Base-by-base conservation (phyloP, 169 alveolate genomes). In the Cryptosporidium tyzzeri region DNA sequence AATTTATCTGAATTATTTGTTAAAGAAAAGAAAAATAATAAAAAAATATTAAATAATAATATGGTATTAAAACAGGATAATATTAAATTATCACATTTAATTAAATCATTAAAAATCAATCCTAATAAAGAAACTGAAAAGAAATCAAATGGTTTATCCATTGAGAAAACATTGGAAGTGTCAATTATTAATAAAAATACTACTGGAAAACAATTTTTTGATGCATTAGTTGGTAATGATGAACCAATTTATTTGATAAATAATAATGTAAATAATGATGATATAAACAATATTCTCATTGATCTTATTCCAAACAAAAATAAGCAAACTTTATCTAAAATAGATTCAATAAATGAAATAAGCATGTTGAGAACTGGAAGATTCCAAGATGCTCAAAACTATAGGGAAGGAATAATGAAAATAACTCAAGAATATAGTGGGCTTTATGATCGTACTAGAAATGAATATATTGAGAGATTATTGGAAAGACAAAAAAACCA, bases 361-460 rank as follows among this genome's bases (percentile, higher is more conserved):
- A 44, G 80, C 14, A 23, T 65, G 69, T 35, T 80, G 33, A 69
- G 89, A n/a, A 80, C 73, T 21, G 89, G 89, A 44, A 80, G 89
- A 1, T 62, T 59, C 39, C 73, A 80, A 44, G 89, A 80, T 62
- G 89, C 89, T 16, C 89, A 80, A 59, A 80, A 80, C 37, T 80
- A 80, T 33, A 37, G 89, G 29, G 89, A 80, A 26, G 89, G 89
- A 45, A 80, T 80, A 21, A 45, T 80, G 89, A 80, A 80, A 80
- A 80, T 80, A 62, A 80, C 89, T 9, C 89, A 80, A 21, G 89
- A 80, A 62, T 80, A 80, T 65, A 80, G 29, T 62, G 89, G 89
- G 0, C 65, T 80, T 3, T 65, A 80, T 65, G 89, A 80, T 41
- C 89, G 89, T 48, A 80, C 89, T 18, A 80, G 89, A 61, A 80